Base-by-base conservation (phyloP, 2,329 filamentous ascomycete genomes). In the Magnaporthiopsis rhizophila region DNA sequence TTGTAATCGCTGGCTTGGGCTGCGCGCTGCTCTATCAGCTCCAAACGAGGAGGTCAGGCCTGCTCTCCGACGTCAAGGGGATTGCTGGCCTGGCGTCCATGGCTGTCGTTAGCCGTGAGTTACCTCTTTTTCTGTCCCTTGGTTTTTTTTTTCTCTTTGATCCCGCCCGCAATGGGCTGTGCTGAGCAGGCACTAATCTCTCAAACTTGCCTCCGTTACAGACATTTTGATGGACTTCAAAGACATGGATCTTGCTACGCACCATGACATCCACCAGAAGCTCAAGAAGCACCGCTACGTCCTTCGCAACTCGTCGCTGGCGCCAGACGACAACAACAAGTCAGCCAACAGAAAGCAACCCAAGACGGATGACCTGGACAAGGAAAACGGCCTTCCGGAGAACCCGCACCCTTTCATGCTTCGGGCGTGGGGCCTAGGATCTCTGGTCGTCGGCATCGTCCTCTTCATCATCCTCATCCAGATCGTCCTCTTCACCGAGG, bases 51-150 rank as follows among this genome's bases (percentile, higher is more conserved):
- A 85, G 83, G 56, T 89, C 87, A 3, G 89, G 89, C 0, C 78
- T 92, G 21, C 74, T 86, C 3, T 84, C 84, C 7, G 87, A 91
- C 71, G 88, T 90, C 8, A 86, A 86, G 68, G 89, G 89, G 7
- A 90, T 92, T 62, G 88, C 89, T 1, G 89, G 89, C 1, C 80
- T 91, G 53, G 89, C 89, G 7, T 86, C 88, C 64, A 91, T 92
- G 88, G 89, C 89, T 12, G 89, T 89, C 3, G 84, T 85, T 66
- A 86, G 83, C 67, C 89, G 60, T 62, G 53, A 62, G 60, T 62
- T 53, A 7, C 13, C 1, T n/a, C 26, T 21, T 30, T 38, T 24
- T 30, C 26, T 24, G 3, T 11, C n/a, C n/a, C 11, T 36, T 53
- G 36, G 5, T 50, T 61, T 61, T 30, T 26, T 26, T 26, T 26